These are phyloP conservation scores for Fusarium domesticum DNA, from an alignment of 2,329 filamentous ascomycete genomes.

Conservation along the genomic window DNA sequence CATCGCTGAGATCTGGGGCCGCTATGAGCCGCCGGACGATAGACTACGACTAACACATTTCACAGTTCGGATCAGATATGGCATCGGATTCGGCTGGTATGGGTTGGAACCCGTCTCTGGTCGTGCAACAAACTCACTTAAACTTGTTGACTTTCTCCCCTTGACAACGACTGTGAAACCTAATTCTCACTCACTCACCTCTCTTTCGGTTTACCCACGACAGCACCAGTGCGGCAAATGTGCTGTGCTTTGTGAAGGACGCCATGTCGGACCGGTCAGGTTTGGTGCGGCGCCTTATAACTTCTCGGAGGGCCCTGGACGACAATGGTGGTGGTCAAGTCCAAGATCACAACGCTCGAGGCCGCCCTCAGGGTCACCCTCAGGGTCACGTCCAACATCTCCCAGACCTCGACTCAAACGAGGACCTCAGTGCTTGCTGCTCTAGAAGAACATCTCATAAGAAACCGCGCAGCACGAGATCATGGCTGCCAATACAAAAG, in stretches of 20 bases:
- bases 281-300: constrained; percentile 26
- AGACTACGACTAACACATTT: background rate
- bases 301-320: constrained; percentile 13
- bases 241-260: constrained; percentile 5
- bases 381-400: background rate
- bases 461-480: constrained; percentile 15
- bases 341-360: background rate
- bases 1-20: background rate
- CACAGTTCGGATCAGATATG: background rate
- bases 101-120: constrained; percentile 2
- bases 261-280: constrained; percentile 22
- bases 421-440: constrained; percentile 19
- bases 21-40: background rate
- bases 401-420: constrained; percentile 11
- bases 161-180: constrained; percentile 19
- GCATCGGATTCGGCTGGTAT: constrained; percentile 5
- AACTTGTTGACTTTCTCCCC: constrained; percentile 1
- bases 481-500: constrained; percentile 24
- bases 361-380: background rate
- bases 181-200: constrained; percentile 6
- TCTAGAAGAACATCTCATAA: constrained; percentile 15
- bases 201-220: constrained; percentile 5
- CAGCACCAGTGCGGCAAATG: background rate
- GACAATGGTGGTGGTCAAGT: background rate
- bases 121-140: constrained; percentile 19